Evolutionary conservation across 176 grass and related monocot genomes (phyloP).

Genomic region (Eremochloa ophiuroides): DNA sequence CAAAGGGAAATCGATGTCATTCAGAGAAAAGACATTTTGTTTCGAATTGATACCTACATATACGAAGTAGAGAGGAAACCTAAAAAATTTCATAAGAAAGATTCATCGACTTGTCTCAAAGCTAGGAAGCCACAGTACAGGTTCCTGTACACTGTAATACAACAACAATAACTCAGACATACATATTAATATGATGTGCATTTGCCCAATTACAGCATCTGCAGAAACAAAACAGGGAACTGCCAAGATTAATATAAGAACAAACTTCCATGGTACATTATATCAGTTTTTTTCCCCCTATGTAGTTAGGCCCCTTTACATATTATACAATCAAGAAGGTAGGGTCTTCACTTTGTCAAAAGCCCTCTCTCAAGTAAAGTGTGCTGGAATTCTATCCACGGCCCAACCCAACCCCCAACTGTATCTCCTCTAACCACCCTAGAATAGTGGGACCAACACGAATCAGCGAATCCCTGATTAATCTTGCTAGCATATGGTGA

Average conservation of each 20-base stretch:
- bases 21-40: not conserved
- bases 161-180: no score
- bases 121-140: no score
- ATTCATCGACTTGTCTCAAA: no score
- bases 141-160: no score
- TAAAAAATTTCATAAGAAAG: no score
- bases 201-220: not conserved
- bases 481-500: constrained; percentile 17
- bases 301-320: constrained; percentile 26
- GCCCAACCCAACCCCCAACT: not conserved
- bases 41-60: no score
- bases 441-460: constrained; percentile 8
- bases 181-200: not conserved
- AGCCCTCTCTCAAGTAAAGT: not conserved
- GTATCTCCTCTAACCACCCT: constrained; percentile 16
- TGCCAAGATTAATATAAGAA: constrained; percentile 18
- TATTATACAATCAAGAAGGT: constrained; percentile 13
- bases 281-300: not conserved
- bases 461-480: constrained; percentile 14
- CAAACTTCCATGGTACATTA: not conserved
- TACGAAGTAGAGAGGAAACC: no score
- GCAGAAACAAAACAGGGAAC: not conserved
- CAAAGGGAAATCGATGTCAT: not conserved
- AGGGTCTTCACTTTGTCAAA: constrained; percentile 8
- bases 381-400: constrained; percentile 16